Base-by-base conservation (phyloP, 169 alveolate genomes). In the Plasmodium vinckei region DNA sequence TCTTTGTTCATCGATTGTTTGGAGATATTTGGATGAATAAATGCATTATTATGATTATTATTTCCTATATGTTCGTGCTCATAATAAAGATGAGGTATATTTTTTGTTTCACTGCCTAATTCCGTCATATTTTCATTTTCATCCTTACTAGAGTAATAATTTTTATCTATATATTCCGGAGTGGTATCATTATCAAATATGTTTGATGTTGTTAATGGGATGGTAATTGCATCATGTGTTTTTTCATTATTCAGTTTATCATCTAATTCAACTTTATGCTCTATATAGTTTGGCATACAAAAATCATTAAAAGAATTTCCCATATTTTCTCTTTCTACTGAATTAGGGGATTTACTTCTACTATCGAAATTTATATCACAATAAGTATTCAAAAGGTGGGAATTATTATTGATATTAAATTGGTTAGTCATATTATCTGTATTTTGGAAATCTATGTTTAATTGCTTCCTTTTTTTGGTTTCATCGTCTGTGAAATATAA, bases 401-500 rank as follows among this genome's bases (percentile, higher is more conserved):
- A 33, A 33, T 33, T 33, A 6, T 51, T 15, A 15, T 3, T 15
- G n/a, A 3, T 3, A 51, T 15, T 15, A 12, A 0, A 15, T 51
- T 51, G 23, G 19, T 0, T 15, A 12, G n/a, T 15, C 19, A 13
- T 15, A 21, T 3, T 51, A 12, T 51, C 3, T 15, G 17, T 51
- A 0, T 51, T 15, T 15, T 51, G n/a, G 1, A 15, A 13, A 15
- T 51, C 23, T 51, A 0, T 69, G 42, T 17, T 7, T 33, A 25
- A 51, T 19, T 15, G 13, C 6, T 13, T 33, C 9, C n/a, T 13
- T 33, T 77, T 65, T 6, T 21, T 44, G 19, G 42, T 49, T n/a
- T 77, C 89, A 57, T 77, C 89, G 17, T 77, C 89, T n/a, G 89
- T 49, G 44, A 77, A 77, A 53, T 63, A 61, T 21, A 61, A 47